Conservation (phyloP, 2,329 filamentous ascomycete species). For the Thermoascus crustaceus region DNA sequence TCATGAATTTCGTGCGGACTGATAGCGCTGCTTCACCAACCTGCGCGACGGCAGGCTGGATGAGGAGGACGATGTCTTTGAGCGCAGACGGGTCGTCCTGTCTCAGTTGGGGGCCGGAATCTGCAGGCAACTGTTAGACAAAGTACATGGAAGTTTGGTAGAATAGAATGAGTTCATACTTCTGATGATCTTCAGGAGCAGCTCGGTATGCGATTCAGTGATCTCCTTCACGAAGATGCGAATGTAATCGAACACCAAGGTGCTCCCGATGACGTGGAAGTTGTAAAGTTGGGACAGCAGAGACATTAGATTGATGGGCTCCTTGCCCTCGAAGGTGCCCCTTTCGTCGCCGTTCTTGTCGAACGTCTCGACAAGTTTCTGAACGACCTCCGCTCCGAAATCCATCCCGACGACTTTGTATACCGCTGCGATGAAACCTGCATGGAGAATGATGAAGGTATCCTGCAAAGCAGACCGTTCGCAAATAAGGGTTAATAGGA, state of each 20-base stretch:
- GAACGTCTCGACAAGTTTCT: slow-evolving; percentile 68
- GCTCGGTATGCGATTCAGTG: slow-evolving; percentile 78
- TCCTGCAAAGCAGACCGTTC: slow-evolving; percentile 73
- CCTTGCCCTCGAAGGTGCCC: slow-evolving; percentile 45
- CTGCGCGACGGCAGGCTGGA: slow-evolving; percentile 64
- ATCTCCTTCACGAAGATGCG: slow-evolving; percentile 66
- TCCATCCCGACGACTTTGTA: slow-evolving; percentile 84
- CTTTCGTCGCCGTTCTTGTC: slow-evolving; percentile 51
- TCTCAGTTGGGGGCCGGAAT: slow-evolving; percentile 71
- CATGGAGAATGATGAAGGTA: slow-evolving; percentile 82
- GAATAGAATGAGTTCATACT: slow-evolving; percentile 31
- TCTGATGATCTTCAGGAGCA: slow-evolving; percentile 75
- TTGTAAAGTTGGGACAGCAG: slow-evolving; percentile 83
- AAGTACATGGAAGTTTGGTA: background rate
- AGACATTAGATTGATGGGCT: slow-evolving; percentile 68
- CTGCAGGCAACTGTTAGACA: slow-evolving; percentile 19
- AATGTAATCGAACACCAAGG: slow-evolving; percentile 85
- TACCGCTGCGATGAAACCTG: slow-evolving; percentile 78
- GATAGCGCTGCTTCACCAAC: slow-evolving; percentile 64
- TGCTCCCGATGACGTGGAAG: slow-evolving; percentile 77
- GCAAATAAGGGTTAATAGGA: slow-evolving; percentile 69
- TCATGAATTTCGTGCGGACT: slow-evolving; percentile 91
- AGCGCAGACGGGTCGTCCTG: slow-evolving; percentile 81
- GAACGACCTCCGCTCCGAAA: slow-evolving; percentile 79
- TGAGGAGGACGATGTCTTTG: slow-evolving; percentile 75